Evolutionary conservation across 768 basidiomycete genomes (phyloP), one percentile per base, ranked within the genome.

Genomic region (Mycena capillaripes): DNA sequence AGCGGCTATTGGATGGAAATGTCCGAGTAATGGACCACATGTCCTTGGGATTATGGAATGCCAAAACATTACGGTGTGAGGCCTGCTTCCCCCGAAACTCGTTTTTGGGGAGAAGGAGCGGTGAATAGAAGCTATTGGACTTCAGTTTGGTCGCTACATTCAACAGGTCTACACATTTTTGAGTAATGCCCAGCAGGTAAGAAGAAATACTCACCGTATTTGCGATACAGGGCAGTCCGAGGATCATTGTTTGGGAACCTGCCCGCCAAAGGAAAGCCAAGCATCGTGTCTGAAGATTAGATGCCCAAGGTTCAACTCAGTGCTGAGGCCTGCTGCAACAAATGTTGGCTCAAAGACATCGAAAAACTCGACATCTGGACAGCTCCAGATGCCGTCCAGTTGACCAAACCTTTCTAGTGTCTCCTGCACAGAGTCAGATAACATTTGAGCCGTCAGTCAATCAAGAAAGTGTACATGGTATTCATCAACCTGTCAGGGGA

Each of bases 291-390:
- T 29, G 23, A 61, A 61, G 10, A 61, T 61, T 10, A 61, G 25
- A 17, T 23, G 25, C 2, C 59, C 59, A 21, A 61, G 29, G 10
- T 42, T 61, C 4, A 17, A 5, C 9, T 29, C 23, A 5, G 57
- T 6, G 5, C 17, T 9, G 4, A 61, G 59, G 3, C 40, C 59
- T 2, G 59, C 9, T 1, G 38, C 38, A 4, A 75, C 5, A 23
- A 69, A 58, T 29, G 61, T 65, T 23, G 74, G 74, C 34, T 75
- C 74, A 56, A 75, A 75, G 7, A 70, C 67, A 55, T 75, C 71
- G 27, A 44, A 72, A 44, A 74, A 46, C 46, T 68, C 40, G 12
- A 19, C 9, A 46, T 44, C 59, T 10, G 17, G 3, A 5, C 42
- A 23, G 19, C 42, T 14, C 25, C 14, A 16, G 12, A 29, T 29